Evolutionary conservation across 805 yeast genomes (phyloP).

Genomic region (Henningerozyma blattae): DNA sequence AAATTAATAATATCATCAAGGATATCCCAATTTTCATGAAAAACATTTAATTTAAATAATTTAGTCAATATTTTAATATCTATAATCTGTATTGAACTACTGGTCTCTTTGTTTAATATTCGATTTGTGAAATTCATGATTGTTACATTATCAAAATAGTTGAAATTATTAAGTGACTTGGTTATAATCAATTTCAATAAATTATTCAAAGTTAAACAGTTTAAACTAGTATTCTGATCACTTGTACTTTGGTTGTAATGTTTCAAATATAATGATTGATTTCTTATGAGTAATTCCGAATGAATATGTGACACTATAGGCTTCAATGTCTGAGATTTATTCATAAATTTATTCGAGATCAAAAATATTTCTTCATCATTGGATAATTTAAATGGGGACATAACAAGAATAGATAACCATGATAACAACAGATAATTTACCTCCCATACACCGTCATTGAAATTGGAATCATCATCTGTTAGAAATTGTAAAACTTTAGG

Average conservation of each 20-base stretch:
- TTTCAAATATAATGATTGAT: slow-evolving; percentile 8
- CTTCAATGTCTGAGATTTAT: slow-evolving; percentile 32
- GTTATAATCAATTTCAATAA: slow-evolving; percentile 6
- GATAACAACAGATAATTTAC: slow-evolving; percentile 39
- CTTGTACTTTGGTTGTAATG: no score
- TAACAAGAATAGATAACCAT: slow-evolving; percentile 60
- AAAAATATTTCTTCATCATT: slow-evolving; percentile 27
- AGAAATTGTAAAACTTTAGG: slow-evolving; percentile 25
- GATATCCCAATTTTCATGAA: slow-evolving; percentile 23
- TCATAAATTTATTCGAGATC: slow-evolving; percentile 22
- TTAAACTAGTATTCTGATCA: not conserved
- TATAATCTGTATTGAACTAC: no score
- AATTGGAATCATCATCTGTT: slow-evolving; percentile 4
- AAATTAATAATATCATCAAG: slow-evolving; percentile 40
- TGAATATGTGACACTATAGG: slow-evolving; percentile 21
- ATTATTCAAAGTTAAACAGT: slow-evolving; percentile 11
- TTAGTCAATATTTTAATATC: slow-evolving; percentile 14
- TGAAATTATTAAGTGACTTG: not conserved
- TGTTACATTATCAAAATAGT: not conserved
- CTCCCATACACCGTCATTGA: slow-evolving; percentile 29
- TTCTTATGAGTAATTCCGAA: slow-evolving; percentile 22
- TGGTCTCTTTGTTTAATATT: not conserved
- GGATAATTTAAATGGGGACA: slow-evolving; percentile 62
- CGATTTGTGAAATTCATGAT: not conserved
- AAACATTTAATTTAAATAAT: slow-evolving; percentile 11